These are phyloP conservation scores for Ogataea ramenticola DNA, from an alignment of 805 yeast species.

Conservation along the genomic window DNA sequence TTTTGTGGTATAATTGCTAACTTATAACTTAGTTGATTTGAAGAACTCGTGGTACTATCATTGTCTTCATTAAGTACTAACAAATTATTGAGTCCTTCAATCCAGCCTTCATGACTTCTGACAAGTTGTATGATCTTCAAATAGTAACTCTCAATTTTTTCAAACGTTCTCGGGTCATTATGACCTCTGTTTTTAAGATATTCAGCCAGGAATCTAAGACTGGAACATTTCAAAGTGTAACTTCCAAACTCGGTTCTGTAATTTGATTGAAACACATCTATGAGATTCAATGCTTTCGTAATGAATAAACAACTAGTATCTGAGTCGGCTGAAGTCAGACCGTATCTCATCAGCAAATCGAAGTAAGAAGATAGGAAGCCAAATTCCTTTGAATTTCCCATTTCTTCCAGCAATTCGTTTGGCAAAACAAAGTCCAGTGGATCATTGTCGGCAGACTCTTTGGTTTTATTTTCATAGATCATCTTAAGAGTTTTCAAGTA, in stretches of 20 bases:
- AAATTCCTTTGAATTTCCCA: slow-evolving; percentile 13
- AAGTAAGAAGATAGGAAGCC: slow-evolving; percentile 26
- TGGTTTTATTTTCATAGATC: background rate
- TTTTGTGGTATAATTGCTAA: slow-evolving; percentile 17
- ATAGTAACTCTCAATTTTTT: slow-evolving; percentile 21
- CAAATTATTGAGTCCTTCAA: background rate
- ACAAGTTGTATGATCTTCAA: slow-evolving; percentile 21
- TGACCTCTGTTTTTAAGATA: slow-evolving; percentile 4
- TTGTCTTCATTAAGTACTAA: slow-evolving; percentile 2
- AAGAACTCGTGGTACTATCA: too few relatives aligned
- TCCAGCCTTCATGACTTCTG: slow-evolving; percentile 16
- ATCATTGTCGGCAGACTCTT: background rate
- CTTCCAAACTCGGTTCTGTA: slow-evolving; percentile 17
- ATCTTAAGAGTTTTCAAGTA: slow-evolving; percentile 24
- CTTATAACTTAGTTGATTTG: slow-evolving; percentile 2
- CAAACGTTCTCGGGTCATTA: background rate
- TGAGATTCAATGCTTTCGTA: slow-evolving; percentile 23
- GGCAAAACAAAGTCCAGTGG: background rate
- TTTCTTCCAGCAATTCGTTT: background rate
- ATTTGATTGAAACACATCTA: slow-evolving; percentile 19
- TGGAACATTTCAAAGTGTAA: slow-evolving; percentile 23
- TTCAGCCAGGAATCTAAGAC: slow-evolving; percentile 30
- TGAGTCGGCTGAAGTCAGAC: slow-evolving; percentile 25
- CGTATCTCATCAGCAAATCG: slow-evolving; percentile 33
- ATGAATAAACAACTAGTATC: slow-evolving; percentile 20